Base-by-base conservation (phyloP, 441 rosid species). In the Populus hybrid region DNA sequence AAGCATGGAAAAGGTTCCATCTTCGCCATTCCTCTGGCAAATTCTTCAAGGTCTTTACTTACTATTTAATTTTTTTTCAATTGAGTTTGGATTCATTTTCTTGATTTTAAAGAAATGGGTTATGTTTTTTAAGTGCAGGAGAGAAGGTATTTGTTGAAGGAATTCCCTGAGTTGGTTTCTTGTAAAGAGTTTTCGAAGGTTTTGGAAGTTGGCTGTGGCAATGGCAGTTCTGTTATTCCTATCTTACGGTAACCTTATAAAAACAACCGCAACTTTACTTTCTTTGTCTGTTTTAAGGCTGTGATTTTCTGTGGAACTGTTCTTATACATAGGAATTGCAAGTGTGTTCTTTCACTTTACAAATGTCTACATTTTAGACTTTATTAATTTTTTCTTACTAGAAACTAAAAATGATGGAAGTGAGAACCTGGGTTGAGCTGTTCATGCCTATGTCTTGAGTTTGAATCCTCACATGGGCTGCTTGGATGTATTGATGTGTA, bases 161-260 rank as follows among this genome's bases (percentile, higher is more conserved):
- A 95, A 77, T 95, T 94, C 46, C 97, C 95, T 1, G 99, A 90
- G 72, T 79, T 95, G 73, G 87, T 88, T 80, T 84, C 91, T 3
- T 78, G 90, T 76, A 82, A 23, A 9, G 85, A 83, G 61, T 84
- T 84, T 67, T 81, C 90, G 6, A 90, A 84, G 84, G 85, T 92
- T 69, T 87, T 95, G 85, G 98, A 93, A 88, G 91, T 92, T 24
- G 99, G 98, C 24, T 92, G 98, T 77, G 99, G 99, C 63, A 95
- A 85, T 86, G 98, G 98, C 34, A 94, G 98, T 82, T 86, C 97
- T 1, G 87, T 85, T 34, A 88, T 91, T 83, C 96, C 98, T 12
- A 85, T 93, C 79, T 78, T 95, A 72, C 88, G 95, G 96, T 95
- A 89, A 77, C 50, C 57, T 74, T 67, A n/a, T 0, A 10, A 50